Conservation (phyloP, 345 rosid species). For the Populus euphratica region DNA sequence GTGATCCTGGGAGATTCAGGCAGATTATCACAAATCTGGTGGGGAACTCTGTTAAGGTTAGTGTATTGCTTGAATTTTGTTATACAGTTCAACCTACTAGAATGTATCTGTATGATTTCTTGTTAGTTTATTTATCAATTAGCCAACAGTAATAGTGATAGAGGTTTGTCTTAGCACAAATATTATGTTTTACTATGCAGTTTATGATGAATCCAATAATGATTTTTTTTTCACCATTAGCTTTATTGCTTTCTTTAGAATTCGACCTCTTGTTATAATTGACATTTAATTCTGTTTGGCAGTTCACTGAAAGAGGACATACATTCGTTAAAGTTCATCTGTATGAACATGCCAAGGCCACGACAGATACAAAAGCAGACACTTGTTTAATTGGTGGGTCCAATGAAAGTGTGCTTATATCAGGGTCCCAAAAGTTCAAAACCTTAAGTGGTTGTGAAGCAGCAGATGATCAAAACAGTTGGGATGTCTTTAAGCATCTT, state of each 20-base stretch:
- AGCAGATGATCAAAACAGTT: constrained; percentile 76
- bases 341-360: constrained; percentile 50
- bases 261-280: neutral
- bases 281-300: constrained; percentile 22
- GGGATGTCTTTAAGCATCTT: constrained; percentile 79
- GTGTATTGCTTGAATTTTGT: constrained; percentile 18
- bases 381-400: constrained; percentile 47
- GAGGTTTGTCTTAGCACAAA: neutral
- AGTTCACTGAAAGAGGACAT: constrained; percentile 97
- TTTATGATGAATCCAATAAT: neutral
- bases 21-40: constrained; percentile 94
- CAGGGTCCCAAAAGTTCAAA: constrained; percentile 40
- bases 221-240: neutral
- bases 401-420: constrained; percentile 31
- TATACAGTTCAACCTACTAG: neutral
- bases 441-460: constrained; percentile 90
- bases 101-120: neutral
- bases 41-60: constrained; percentile 94
- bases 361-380: constrained; percentile 33
- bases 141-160: neutral
- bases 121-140: neutral
- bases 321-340: constrained; percentile 86
- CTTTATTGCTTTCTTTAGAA: neutral
- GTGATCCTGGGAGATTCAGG: constrained; percentile 96
- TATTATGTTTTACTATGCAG: neutral